Percentiles rank a stretch among this genome's conserved stretches.
These are phyloP conservation scores for Suillus cothurnatus DNA, from an alignment of 768 basidiomycete species.

Conservation along the genomic window DNA sequence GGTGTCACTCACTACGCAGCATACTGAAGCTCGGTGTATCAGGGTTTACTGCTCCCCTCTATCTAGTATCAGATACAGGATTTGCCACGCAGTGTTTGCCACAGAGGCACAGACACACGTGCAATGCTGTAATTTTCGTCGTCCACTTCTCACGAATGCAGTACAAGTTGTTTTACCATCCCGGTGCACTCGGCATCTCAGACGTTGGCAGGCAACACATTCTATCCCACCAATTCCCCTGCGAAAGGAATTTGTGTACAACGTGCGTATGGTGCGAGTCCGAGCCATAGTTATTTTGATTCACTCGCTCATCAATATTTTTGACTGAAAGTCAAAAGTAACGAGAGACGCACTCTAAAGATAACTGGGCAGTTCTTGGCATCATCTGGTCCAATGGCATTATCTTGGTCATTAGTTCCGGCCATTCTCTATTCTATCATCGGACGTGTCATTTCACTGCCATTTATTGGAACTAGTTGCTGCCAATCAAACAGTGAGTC, in stretches of 20 bases:
- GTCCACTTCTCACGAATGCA: not conserved
- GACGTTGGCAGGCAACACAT: not conserved
- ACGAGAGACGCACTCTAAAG: not conserved
- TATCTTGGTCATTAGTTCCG: constrained; percentile 6
- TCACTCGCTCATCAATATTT: not conserved
- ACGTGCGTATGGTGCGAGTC: not conserved
- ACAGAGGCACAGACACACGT: constrained; percentile 3
- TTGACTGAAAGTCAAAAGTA: not conserved
- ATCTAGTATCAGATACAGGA: constrained; percentile 1
- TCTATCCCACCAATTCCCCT: not conserved
- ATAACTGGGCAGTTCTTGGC: not conserved
- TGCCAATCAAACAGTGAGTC: not conserved
- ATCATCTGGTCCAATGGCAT: not conserved
- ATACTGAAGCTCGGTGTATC: not conserved
- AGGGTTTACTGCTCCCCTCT: not conserved
- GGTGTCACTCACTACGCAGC: not conserved
- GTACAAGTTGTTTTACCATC: not conserved
- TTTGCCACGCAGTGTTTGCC: not conserved
- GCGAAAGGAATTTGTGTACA: not conserved
- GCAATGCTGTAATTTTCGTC: not conserved
- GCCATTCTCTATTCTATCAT: not conserved
- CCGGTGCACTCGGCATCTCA: not conserved
- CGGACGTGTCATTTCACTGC: constrained; percentile 5
- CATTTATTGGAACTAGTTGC: constrained; percentile 1
- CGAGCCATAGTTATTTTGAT: not conserved